Evolutionary conservation across 2,329 filamentous ascomycete species (phyloP).

Genomic region (Fulvia fulva): DNA sequence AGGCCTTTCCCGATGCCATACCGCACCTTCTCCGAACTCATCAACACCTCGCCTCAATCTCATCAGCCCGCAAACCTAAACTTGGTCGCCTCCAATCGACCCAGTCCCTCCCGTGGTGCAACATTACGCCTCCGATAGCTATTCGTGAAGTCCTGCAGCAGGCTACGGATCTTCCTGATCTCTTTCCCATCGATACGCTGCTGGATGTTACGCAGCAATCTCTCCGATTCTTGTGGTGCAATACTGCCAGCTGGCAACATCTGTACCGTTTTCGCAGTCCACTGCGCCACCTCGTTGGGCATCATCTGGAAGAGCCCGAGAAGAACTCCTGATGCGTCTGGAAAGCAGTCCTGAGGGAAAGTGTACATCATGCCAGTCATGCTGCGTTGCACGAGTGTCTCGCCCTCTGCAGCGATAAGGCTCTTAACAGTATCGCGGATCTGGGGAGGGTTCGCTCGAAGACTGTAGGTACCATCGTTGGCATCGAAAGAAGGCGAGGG

Average conservation of each 20-base stretch:
- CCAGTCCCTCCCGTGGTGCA: conserved; percentile 87
- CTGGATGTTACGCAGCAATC: conserved; percentile 74
- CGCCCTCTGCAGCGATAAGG: conserved; percentile 64
- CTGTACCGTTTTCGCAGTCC: conserved; percentile 79
- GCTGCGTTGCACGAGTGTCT: conserved; percentile 77
- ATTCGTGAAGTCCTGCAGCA: conserved; percentile 95
- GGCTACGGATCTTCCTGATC: conserved; percentile 72
- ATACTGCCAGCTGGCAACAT: conserved; percentile 81
- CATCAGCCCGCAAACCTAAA: conserved; percentile 65
- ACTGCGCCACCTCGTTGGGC: conserved; percentile 71
- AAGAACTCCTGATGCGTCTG: conserved; percentile 89
- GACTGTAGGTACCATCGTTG: conserved; percentile 37
- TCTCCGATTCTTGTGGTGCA: conserved; percentile 72
- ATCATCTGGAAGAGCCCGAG: conserved; percentile 84
- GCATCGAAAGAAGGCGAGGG: conserved; percentile 59
- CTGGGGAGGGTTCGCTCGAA: conserved; percentile 60
- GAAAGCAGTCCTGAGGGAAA: conserved; percentile 92
- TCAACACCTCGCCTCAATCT: neutral
- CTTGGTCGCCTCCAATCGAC: conserved; percentile 76
- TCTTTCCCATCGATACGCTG: conserved; percentile 66
- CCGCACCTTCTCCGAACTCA: no score
- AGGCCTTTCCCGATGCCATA: neutral
- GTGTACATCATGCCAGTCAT: conserved; percentile 99
- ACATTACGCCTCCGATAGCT: conserved; percentile 90
- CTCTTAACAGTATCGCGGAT: conserved; percentile 69